phyloP scores from a whole-genome alignment of 768 basidiomycete genomes.

The Aureoboletus auriporus region DNA sequence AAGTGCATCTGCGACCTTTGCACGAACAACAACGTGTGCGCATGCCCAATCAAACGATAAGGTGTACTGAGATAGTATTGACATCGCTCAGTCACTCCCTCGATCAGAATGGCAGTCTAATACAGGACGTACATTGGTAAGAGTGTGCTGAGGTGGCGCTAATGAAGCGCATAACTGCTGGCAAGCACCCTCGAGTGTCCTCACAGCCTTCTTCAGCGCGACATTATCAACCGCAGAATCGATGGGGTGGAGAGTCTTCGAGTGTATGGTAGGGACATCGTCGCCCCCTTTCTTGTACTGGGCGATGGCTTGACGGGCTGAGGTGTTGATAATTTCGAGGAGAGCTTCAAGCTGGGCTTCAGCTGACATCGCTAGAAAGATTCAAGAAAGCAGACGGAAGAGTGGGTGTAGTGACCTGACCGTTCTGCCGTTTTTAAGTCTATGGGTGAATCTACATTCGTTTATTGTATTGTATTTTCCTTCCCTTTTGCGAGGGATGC shows the following conservation, averaged over 20 bases:
- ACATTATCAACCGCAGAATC: conserved; percentile 18
- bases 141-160: conserved; percentile 20
- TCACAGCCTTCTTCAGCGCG: background rate
- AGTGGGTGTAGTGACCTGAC: too few relatives aligned
- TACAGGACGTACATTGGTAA: conserved; percentile 20
- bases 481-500: too few relatives aligned
- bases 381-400: too few relatives aligned
- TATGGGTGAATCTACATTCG: too few relatives aligned
- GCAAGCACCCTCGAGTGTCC: too few relatives aligned
- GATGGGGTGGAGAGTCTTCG: conserved; percentile 18
- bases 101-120: background rate
- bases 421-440: too few relatives aligned
- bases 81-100: background rate
- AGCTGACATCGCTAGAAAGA: too few relatives aligned
- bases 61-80: conserved; percentile 7
- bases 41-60: conserved; percentile 26
- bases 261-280: conserved; percentile 23
- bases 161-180: too few relatives aligned
- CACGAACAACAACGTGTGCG: conserved; percentile 19
- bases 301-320: too few relatives aligned
- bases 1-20: conserved; percentile 27
- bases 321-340: too few relatives aligned
- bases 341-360: too few relatives aligned
- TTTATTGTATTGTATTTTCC: too few relatives aligned
- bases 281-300: conserved; percentile 10